Base-by-base conservation (phyloP, 164 flowering plant species). In the Chimonanthus praecox region DNA sequence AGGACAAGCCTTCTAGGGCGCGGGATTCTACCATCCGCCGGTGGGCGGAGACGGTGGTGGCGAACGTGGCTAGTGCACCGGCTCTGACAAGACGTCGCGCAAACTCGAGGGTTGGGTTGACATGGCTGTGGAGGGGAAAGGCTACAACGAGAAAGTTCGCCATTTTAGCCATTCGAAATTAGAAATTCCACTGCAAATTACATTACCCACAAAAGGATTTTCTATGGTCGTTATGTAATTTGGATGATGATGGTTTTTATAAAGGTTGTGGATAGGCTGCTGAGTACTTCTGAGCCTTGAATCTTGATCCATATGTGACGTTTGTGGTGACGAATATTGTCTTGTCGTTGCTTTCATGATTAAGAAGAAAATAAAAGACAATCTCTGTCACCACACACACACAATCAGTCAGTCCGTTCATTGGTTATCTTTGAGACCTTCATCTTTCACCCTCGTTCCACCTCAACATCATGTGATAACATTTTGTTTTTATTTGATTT, bases 31-130 rank as follows among this genome's bases (percentile, higher is more conserved):
- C 4, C 33, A 76, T 66, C 69, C 82, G 74, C 21, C 63, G 64
- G 45, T 70, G 77, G 18, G 78, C 84, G 67, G 67, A 68, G 64
- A 65, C 18, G 71, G 69, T 75, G 45, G 83, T 80, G 71, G 74
- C 75, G 43, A 83, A 74, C 58, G 87, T 81, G 72, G 80, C 81
- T 78, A n/a, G 73, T 0, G 76, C 78, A 15, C 83, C 85, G 11
- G 45, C 9, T 51, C 74, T 70, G 0, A 76, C 46, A 16, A 86
- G 82, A 60, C 68, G 80, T 66, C 81, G 81, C 72, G 85, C 83
- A 47, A 86, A 73, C 47, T 83, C 82, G 48, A 86, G 74, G 3
- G 78, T 64, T 0, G 88, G 88, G 76, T 86, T 86, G n/a, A 86
- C 60, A 76, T 84, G 85, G 70, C 88, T 83, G 64, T 82, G 87